phyloP scores from a whole-genome alignment of 805 yeast genomes.

The Huiozyma sinensis region DNA sequence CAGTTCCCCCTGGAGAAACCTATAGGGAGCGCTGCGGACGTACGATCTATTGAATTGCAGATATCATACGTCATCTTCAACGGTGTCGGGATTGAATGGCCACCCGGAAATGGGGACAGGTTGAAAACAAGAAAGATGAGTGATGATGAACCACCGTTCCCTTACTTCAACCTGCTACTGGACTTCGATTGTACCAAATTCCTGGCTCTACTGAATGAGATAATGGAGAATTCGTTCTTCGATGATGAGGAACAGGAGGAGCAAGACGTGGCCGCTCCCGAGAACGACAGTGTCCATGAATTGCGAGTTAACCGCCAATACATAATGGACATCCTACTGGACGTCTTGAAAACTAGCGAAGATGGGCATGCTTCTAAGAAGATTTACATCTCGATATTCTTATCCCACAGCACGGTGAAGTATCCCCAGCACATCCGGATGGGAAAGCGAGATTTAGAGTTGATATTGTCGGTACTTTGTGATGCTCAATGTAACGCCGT shows the following conservation, averaged over 20 bases:
- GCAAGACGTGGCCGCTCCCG: conserved; percentile 3
- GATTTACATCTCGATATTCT: conserved; percentile 48
- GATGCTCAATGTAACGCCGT: conserved; percentile 12
- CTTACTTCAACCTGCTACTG: conserved; percentile 54
- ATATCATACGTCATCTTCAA: conserved; percentile 51
- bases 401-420: conserved; percentile 75
- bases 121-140: conserved; percentile 25
- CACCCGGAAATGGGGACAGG: conserved; percentile 28
- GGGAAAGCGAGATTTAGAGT: conserved; percentile 45
- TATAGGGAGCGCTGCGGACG: conserved; percentile 25
- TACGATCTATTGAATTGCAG: conserved; percentile 20
- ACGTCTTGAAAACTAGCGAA: conserved; percentile 34
- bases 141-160: conserved; percentile 46
- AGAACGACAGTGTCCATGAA: neutral
- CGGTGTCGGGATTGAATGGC: conserved; percentile 41
- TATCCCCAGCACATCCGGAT: conserved; percentile 73
- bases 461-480: conserved; percentile 42
- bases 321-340: conserved; percentile 60
- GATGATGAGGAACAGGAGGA: conserved; percentile 28
- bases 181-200: conserved; percentile 45
- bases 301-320: conserved; percentile 55
- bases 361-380: conserved; percentile 6
- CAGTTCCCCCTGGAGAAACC: conserved; percentile 64
- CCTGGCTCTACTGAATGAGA: conserved; percentile 63
- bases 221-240: conserved; percentile 67